Base-by-base conservation (phyloP, 1,284 basidiomycete species). In the Malassezia vespertilionis region DNA sequence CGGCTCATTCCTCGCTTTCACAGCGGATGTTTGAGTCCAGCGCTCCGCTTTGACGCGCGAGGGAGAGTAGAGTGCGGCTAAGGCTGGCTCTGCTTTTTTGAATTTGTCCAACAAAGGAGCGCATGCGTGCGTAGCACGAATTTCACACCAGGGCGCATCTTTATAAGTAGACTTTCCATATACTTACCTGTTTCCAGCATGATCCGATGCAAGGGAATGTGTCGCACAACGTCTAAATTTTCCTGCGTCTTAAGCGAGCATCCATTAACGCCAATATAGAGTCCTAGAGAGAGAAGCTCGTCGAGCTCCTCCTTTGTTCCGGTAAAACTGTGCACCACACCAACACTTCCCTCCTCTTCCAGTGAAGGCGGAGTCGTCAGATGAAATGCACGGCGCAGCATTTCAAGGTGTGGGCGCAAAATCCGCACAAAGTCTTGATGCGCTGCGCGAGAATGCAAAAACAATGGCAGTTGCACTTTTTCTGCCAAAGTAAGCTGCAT, bases 1-100 rank as follows among this genome's bases (percentile, higher is more conserved):
- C 1, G 87, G 85, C 64, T 90, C 88, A 61, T 85, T 86, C 15
- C 87, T 74, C 0, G 84, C 83, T 69, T 90, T 89, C 36, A 88
- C 81, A 1, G 80, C 75, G 57, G 77, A 76, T 1, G 80, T 82
- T 9, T 68, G 61, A 4, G 75, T 74, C 63, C 81, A 61, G 5
- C 78, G 78, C 57, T 89, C 84, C 9, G 82, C 79, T 61, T 82
- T 82, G 32, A 76, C 75, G 10, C 76, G 65, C 20, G 74, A 56
- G 3, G 81, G 78, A 57, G 80, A 75, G 69, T 79, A 82, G 12
- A 78, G 59, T 3, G 73, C 59, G 22, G 73, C 74, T 18, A 82
- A 72, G 14, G 72, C 58, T 0, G 73, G 54, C 0, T 60, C 22
- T 0, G 35, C 17, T 6, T 54, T n/a, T 17, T 47, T 77, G 26